These are phyloP conservation scores for Camelina hispida DNA, from an alignment of 345 rosid genomes.

Conservation along the genomic window DNA sequence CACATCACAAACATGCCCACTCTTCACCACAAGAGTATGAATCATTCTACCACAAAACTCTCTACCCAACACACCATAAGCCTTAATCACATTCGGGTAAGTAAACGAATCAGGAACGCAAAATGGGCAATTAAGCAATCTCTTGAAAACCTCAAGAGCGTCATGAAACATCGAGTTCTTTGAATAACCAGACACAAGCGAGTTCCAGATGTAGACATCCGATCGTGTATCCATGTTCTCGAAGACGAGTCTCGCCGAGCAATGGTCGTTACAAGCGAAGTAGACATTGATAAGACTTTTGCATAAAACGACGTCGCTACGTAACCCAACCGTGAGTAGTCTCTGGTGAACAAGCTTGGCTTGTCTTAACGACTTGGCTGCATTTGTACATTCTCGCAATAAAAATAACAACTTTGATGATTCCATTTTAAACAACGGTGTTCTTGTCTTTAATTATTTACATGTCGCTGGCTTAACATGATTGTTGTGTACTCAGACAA, in stretches of 20 bases:
- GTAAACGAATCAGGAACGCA: slow-evolving; percentile 62
- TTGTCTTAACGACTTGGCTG: slow-evolving; percentile 44
- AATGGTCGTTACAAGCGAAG: slow-evolving; percentile 53
- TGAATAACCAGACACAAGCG: slow-evolving; percentile 58
- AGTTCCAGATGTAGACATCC: slow-evolving; percentile 67
- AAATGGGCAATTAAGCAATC: slow-evolving; percentile 44
- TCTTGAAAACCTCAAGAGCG: slow-evolving; percentile 54
- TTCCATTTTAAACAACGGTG: slow-evolving; percentile 45
- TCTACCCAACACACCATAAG: slow-evolving; percentile 60
- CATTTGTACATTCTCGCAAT: slow-evolving; percentile 44
- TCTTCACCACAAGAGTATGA: slow-evolving; percentile 62
- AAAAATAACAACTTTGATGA: slow-evolving; percentile 44
- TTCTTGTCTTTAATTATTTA: neutral
- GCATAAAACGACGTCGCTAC: slow-evolving; percentile 49
- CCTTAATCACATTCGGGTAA: slow-evolving; percentile 68
- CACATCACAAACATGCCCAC: slow-evolving; percentile 56
- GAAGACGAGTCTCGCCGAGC: slow-evolving; percentile 57
- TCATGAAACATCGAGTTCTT: slow-evolving; percentile 59
- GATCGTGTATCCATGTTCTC: slow-evolving; percentile 40
- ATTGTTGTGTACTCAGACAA: too few relatives aligned
- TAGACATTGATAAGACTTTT: slow-evolving; percentile 63
- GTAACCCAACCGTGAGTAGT: slow-evolving; percentile 54
- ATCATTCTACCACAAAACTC: slow-evolving; percentile 53
- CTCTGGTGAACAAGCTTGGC: slow-evolving; percentile 66
- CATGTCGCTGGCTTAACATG: too few relatives aligned